Conservation (phyloP, 306 rosid species). For the Arachis stenosperma region DNA sequence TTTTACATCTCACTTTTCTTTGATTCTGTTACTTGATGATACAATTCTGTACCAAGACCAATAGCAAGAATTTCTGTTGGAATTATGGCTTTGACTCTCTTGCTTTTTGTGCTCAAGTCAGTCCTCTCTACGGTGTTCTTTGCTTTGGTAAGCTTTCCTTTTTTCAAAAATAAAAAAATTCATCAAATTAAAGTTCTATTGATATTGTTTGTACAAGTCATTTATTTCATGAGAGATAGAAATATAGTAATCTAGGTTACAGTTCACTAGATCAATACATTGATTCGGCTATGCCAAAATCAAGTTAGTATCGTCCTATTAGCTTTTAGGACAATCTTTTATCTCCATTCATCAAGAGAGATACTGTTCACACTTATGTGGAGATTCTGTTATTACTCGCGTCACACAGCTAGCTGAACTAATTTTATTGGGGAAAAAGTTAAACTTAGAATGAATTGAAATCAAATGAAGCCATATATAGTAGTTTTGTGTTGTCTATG, state of each 20-base stretch:
- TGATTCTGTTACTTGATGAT: slow-evolving; percentile 11
- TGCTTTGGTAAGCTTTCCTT: slow-evolving; percentile 41
- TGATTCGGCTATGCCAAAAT: slow-evolving; percentile 16
- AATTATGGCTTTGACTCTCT: slow-evolving; percentile 54
- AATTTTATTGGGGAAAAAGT: slow-evolving; percentile 3
- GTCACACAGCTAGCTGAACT: not conserved
- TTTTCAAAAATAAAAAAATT: not conserved
- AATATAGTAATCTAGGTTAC: not conserved
- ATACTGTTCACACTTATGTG: not conserved
- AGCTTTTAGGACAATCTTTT: not conserved
- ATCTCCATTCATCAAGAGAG: slow-evolving; percentile 12
- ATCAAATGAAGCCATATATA: not conserved
- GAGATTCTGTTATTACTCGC: not conserved
- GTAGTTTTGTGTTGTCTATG: not conserved
- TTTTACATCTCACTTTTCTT: slow-evolving; percentile 22
- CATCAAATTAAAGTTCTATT: too few species aligned
- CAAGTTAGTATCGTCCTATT: not conserved
- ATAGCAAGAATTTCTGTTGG: slow-evolving; percentile 59
- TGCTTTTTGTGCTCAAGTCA: slow-evolving; percentile 66
- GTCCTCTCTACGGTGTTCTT: slow-evolving; percentile 52
- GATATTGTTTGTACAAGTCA: not conserved
- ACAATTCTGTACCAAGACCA: slow-evolving; percentile 53
- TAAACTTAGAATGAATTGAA: not conserved
- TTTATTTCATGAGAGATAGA: slow-evolving; percentile 3
- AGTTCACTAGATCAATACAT: not conserved